Evolutionary conservation across 176 grass and related monocot species (phyloP).

Genomic region (Lolium multiflorum): DNA sequence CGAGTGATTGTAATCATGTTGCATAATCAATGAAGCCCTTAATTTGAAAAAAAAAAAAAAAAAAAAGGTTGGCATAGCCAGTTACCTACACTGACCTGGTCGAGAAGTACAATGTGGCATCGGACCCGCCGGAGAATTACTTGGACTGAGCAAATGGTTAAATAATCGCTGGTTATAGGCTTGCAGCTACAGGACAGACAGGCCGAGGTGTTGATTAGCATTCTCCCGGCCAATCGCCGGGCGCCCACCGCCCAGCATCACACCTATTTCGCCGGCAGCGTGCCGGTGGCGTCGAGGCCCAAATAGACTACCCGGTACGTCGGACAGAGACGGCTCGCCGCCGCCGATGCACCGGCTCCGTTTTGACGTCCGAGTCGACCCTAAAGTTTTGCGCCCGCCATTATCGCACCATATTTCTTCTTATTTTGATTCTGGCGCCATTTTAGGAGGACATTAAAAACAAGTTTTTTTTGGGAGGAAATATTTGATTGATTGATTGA

Average conservation of each 20-base stretch:
- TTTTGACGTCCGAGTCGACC: not conserved
- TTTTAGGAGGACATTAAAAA: not conserved
- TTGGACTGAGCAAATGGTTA: not conserved
- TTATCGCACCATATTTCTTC: no score
- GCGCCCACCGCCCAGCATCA: not conserved
- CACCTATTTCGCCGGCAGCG: not conserved
- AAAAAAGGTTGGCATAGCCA: no score
- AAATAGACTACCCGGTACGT: not conserved
- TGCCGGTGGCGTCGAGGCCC: not conserved
- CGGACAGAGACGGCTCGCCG: not conserved
- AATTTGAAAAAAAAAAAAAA: no score
- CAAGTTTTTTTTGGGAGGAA: not conserved
- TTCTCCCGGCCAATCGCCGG: not conserved
- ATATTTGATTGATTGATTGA: not conserved
- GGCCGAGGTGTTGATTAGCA: not conserved
- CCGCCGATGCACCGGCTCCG: not conserved
- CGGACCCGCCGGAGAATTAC: no score
- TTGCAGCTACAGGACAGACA: not conserved
- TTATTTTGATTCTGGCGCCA: no score
- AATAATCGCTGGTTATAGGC: not conserved
- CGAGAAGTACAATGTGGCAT: no score
- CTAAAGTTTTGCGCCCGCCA: not conserved
- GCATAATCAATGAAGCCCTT: no score
- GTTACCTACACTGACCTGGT: no score
- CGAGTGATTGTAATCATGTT: no score